These are phyloP conservation scores for Geotrichum klebahnii DNA, from an alignment of 1,139 yeast genomes.

Conservation along the genomic window DNA sequence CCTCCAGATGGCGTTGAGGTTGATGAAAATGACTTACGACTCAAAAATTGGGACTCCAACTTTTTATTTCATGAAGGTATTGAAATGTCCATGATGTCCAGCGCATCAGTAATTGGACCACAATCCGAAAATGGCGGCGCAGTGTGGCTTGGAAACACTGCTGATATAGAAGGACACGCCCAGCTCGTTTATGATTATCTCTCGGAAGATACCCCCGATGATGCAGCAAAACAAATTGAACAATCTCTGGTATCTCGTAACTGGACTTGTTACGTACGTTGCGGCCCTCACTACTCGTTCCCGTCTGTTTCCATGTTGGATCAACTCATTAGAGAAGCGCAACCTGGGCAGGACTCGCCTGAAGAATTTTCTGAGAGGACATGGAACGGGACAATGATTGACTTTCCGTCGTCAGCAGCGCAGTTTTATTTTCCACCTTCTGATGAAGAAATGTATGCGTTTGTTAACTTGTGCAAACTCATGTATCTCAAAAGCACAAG, in stretches of 20 bases:
- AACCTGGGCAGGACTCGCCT: neutral
- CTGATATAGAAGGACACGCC: slow-evolving; percentile 45
- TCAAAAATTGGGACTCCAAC: slow-evolving; percentile 67
- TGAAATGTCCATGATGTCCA: slow-evolving; percentile 78
- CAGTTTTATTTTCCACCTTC: slow-evolving; percentile 27
- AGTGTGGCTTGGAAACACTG: slow-evolving; percentile 77
- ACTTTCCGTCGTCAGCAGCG: slow-evolving; percentile 77
- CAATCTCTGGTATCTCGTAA: slow-evolving; percentile 24
- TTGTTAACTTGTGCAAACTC: slow-evolving; percentile 37
- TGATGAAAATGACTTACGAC: slow-evolving; percentile 32
- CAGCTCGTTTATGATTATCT: slow-evolving; percentile 23
- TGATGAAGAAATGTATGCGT: slow-evolving; percentile 30
- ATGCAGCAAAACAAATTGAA: slow-evolving; percentile 1
- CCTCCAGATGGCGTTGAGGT: slow-evolving; percentile 27
- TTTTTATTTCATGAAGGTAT: slow-evolving; percentile 69
- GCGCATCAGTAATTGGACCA: slow-evolving; percentile 58
- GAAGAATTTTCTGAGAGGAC: slow-evolving; percentile 4
- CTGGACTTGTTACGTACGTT: slow-evolving; percentile 40
- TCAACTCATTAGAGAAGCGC: slow-evolving; percentile 31
- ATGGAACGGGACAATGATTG: slow-evolving; percentile 36
- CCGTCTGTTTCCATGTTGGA: slow-evolving; percentile 41
- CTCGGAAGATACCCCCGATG: slow-evolving; percentile 8
- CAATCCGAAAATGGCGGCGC: slow-evolving; percentile 32
- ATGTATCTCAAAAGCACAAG: slow-evolving; percentile 33
- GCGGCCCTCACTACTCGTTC: slow-evolving; percentile 54